Conservation (phyloP, 306 rosid genomes). For the Canavalia gladiata region DNA sequence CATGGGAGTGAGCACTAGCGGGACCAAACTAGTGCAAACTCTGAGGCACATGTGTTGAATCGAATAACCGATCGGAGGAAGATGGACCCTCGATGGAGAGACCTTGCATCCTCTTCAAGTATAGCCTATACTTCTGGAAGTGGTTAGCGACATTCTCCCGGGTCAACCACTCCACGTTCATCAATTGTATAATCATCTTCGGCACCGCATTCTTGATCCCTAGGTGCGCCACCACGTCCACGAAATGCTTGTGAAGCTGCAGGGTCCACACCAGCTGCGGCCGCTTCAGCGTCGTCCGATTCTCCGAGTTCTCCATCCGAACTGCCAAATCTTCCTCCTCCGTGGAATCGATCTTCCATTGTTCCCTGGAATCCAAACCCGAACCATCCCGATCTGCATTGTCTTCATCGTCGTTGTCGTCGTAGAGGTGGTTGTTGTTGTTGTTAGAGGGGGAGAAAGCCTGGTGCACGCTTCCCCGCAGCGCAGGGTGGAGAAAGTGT, state of each 20-base stretch:
- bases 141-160: constrained; percentile 97
- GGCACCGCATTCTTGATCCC: constrained; percentile 96
- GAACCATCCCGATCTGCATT: constrained; percentile 58
- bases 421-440: constrained; percentile 26
- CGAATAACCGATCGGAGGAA: constrained; percentile 77
- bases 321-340: constrained; percentile 73
- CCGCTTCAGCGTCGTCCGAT: constrained; percentile 60
- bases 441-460: constrained; percentile 57
- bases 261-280: constrained; percentile 93
- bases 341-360: constrained; percentile 61
- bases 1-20: constrained; percentile 47
- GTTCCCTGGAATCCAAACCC: constrained; percentile 68
- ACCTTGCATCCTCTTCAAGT: constrained; percentile 87
- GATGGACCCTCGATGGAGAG: constrained; percentile 72
- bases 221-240: constrained; percentile 88
- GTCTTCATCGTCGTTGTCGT: constrained; percentile 51
- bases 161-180: constrained; percentile 96
- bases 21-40: constrained; percentile 67
- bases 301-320: constrained; percentile 34
- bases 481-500: constrained; percentile 72
- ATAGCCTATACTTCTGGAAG: constrained; percentile 90
- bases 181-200: constrained; percentile 89
- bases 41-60: constrained; percentile 80
- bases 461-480: constrained; percentile 48
- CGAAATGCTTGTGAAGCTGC: constrained; percentile 89